Percentiles rank a stretch among this genome's conserved stretches.
Evolutionary conservation across 2,329 filamentous ascomycete species (phyloP).

Genomic region (Leptoxyphium fumago): DNA sequence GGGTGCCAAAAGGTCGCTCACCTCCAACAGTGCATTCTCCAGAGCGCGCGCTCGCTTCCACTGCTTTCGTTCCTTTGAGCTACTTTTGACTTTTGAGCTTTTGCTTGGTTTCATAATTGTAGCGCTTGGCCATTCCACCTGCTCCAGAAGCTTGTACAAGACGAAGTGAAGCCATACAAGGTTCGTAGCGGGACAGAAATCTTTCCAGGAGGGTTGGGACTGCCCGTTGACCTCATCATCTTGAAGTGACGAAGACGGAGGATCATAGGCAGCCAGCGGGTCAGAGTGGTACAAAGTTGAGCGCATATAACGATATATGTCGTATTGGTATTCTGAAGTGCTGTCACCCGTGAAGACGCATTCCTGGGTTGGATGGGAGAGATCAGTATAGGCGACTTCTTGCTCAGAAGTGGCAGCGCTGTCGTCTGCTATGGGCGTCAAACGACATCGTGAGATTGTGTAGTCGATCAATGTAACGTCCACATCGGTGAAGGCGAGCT

Average conservation of each 20-base stretch:
- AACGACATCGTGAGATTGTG: constrained; percentile 47
- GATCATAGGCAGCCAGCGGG: constrained; percentile 19
- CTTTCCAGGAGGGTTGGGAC: constrained; percentile 27
- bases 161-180: constrained; percentile 50
- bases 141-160: constrained; percentile 38
- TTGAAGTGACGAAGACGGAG: constrained; percentile 6
- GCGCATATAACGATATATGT: constrained; percentile 41
- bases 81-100: constrained; percentile 2
- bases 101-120: constrained; percentile 8
- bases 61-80: constrained; percentile 6
- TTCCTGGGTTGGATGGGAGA: constrained; percentile 24
- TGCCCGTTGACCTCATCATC: neutral
- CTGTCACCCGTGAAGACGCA: constrained; percentile 32
- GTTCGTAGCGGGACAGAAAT: constrained; percentile 46
- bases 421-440: constrained; percentile 16
- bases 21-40: constrained; percentile 21
- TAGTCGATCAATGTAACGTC: constrained; percentile 55
- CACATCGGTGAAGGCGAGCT: constrained; percentile 38
- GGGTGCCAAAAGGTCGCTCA: constrained; percentile 26
- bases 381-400: constrained; percentile 31
- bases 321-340: constrained; percentile 38
- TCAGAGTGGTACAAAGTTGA: constrained; percentile 24
- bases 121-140: constrained; percentile 20
- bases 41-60: constrained; percentile 24
- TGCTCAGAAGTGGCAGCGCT: neutral